Evolutionary conservation across 2,329 filamentous ascomycete genomes (phyloP), one percentile per base, ranked within the genome.

Genomic region (Aspergillus persii): DNA sequence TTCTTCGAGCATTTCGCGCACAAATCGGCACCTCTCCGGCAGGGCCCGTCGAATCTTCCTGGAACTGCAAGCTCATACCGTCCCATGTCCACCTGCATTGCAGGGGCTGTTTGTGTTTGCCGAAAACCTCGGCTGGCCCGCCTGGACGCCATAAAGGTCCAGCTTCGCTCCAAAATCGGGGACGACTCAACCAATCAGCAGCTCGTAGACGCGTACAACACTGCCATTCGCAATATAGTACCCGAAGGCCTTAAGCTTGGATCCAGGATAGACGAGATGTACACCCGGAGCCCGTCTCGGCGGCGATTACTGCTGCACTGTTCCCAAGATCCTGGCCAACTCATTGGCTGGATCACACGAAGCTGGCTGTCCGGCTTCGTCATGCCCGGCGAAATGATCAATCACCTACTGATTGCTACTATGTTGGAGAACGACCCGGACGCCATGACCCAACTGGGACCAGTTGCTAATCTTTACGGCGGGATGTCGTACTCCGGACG

Each of bases 291-390:
- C 29, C 58, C 54, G 36, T 71, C 68, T 9, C 68, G 67, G 27
- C 71, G 69, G 15, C 61, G 69, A 18, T 54, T 77, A 3, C 60
- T 68, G 39, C 70, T 76, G 8, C 66, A 69, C 30, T 52, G 44
- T 54, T 41, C 50, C 1, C 50, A 61, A 15, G 57, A 58, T 18
- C 50, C 56, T 5, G n/a, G 30, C 69, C 73, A 78, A 27, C 70
- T 78, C 30, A 76, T 81, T 39, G 82, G 83, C 8, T 86, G 83
- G 83, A 74, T 85, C 3, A 84, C 81, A 54, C 79, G 82, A 30
- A 81, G 80, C 7, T 86, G 81, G 75, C 73, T 86, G 0, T 81
- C 81, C 1, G 83, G 83, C 0, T 71, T 86, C 26, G 75, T 85
- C 1, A 68, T 85, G 41, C 83, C 84, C 0, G 84, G 84, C 3